A percentile compares a stretch with the other conserved stretches of the same genome.
These are phyloP conservation scores for Phyllosticta citribraziliensis DNA, from an alignment of 2,329 filamentous ascomycete genomes.

Conservation along the genomic window DNA sequence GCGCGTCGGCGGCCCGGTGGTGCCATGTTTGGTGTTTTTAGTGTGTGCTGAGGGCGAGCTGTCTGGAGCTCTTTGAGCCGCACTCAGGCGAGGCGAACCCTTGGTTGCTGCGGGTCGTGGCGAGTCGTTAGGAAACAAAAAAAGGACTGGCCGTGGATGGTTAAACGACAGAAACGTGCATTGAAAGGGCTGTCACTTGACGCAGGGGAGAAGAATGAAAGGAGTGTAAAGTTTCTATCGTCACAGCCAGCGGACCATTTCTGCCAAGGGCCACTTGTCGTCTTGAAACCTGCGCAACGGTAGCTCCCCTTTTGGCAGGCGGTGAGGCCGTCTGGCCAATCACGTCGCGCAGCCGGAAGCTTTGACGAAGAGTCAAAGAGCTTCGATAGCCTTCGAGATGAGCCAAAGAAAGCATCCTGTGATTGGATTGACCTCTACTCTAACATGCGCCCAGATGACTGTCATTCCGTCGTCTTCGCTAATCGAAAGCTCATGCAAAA, in stretches of 20 bases:
- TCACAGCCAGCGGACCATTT: background rate
- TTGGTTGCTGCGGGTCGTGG: background rate
- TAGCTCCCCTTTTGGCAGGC: background rate
- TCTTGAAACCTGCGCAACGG: background rate
- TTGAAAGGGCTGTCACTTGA: background rate
- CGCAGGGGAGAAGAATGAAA: background rate
- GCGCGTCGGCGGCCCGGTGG: slow-evolving; percentile 36
- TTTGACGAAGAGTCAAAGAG: slow-evolving; percentile 3
- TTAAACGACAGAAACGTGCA: background rate
- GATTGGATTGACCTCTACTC: background rate
- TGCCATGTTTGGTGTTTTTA: slow-evolving; percentile 31
- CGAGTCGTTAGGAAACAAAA: background rate
- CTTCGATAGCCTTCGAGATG: slow-evolving; percentile 5
- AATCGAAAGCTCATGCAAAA: background rate
- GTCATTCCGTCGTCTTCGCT: background rate
- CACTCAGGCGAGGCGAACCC: background rate
- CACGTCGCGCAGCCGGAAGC: background rate
- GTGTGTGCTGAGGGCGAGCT: slow-evolving; percentile 8
- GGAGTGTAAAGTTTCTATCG: background rate
- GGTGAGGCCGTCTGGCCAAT: slow-evolving; percentile 1
- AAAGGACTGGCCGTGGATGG: background rate
- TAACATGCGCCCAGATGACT: background rate
- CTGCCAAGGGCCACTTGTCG: slow-evolving; percentile 10
- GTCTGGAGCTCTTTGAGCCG: slow-evolving; percentile 1
- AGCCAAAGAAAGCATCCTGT: background rate